phyloP scores from a whole-genome alignment of 2,329 filamentous ascomycete genomes.

The Pseudocercospora pini-densiflorae region DNA sequence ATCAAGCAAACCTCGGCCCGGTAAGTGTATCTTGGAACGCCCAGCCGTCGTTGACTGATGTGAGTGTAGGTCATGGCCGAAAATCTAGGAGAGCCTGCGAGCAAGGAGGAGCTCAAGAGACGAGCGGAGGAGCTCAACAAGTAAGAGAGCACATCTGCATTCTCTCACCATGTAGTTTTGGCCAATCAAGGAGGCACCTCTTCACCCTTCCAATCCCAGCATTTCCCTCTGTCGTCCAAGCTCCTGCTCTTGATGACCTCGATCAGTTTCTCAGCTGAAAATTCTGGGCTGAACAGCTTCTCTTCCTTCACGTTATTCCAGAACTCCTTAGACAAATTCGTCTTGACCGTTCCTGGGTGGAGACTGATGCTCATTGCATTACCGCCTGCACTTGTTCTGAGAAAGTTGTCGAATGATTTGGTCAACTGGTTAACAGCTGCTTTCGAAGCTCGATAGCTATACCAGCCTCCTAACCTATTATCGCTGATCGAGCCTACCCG shows the following conservation, averaged over 20 bases:
- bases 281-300: constrained; percentile 70
- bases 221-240: constrained; percentile 62
- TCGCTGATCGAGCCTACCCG: constrained; percentile 76
- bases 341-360: constrained; percentile 82
- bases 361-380: constrained; percentile 71
- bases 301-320: constrained; percentile 67
- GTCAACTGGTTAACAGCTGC: constrained; percentile 72
- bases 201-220: constrained; percentile 72
- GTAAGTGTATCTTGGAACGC: constrained; percentile 30
- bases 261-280: constrained; percentile 67
- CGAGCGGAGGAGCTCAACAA: constrained; percentile 57
- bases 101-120: constrained; percentile 56
- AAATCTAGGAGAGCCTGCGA: constrained; percentile 50
- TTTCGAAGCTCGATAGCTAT: constrained; percentile 77
- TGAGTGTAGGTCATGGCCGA: constrained; percentile 40
- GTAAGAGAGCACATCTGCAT: constrained; percentile 30
- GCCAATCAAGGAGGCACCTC: constrained; percentile 61
- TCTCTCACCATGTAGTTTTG: not conserved
- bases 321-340: constrained; percentile 72
- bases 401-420: constrained; percentile 72
- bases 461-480: constrained; percentile 79
- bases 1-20: constrained; percentile 51
- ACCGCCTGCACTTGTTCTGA: constrained; percentile 61
- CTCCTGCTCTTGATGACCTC: constrained; percentile 58
- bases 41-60: not conserved